A percentile compares a stretch with the other conserved stretches of the same genome.
These are phyloP conservation scores for Pichia sp. DNA, from an alignment of 1,139 yeast genomes.

Conservation along the genomic window DNA sequence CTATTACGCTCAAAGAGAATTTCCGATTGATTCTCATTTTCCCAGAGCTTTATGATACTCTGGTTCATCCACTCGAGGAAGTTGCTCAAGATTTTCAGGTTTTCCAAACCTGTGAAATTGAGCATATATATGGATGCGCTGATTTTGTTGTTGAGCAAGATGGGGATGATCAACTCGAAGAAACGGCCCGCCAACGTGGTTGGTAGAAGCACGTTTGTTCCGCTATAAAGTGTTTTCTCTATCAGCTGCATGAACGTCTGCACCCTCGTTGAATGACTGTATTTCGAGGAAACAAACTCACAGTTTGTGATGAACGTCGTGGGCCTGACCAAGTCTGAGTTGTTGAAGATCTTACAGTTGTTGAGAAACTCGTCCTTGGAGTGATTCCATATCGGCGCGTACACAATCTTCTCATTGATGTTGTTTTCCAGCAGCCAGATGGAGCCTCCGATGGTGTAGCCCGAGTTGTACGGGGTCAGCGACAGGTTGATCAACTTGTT, in stretches of 20 bases:
- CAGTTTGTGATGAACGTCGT: slow-evolving; percentile 80
- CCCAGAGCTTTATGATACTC: slow-evolving; percentile 77
- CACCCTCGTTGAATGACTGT: slow-evolving; percentile 61
- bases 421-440: slow-evolving; percentile 76
- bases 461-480: slow-evolving; percentile 84
- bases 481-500: slow-evolving; percentile 58
- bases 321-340: slow-evolving; percentile 69
- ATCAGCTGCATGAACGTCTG: slow-evolving; percentile 63
- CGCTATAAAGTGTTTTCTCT: slow-evolving; percentile 58
- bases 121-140: slow-evolving; percentile 48
- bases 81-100: slow-evolving; percentile 76
- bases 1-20: slow-evolving; percentile 72
- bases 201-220: slow-evolving; percentile 80
- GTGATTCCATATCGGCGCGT: slow-evolving; percentile 96
- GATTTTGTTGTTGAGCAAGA: neutral
- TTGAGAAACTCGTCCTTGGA: slow-evolving; percentile 81
- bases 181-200: slow-evolving; percentile 81
- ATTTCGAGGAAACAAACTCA: slow-evolving; percentile 55
- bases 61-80: slow-evolving; percentile 96
- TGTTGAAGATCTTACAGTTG: slow-evolving; percentile 57
- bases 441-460: slow-evolving; percentile 90
- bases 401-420: slow-evolving; percentile 65
- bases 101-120: slow-evolving; percentile 76
- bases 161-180: slow-evolving; percentile 70
- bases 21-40: slow-evolving; percentile 40